phyloP scores from a whole-genome alignment of 805 yeast species.

The Saccharomycopsis sp. region DNA sequence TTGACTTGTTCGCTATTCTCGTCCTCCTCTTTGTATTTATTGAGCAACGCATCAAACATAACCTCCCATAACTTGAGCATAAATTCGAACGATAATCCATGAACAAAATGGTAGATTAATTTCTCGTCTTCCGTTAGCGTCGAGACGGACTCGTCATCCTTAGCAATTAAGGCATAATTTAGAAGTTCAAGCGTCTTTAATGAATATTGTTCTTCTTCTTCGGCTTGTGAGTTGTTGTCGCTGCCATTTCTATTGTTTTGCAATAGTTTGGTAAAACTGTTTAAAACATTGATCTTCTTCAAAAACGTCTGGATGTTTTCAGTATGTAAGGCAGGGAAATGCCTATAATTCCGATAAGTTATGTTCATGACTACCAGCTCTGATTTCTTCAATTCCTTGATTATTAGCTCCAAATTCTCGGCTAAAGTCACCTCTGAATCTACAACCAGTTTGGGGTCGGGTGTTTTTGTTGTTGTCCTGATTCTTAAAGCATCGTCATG shows the following conservation, averaged over 20 bases:
- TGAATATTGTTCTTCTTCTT: conserved; percentile 4
- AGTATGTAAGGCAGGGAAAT: conserved; percentile 50
- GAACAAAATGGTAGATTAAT: conserved; percentile 57
- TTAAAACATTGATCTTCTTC: conserved; percentile 64
- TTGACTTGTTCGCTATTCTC: neutral
- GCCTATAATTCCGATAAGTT: conserved; percentile 49
- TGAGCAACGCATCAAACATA: conserved; percentile 50
- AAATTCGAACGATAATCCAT: conserved; percentile 56
- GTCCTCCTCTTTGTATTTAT: conserved; percentile 9
- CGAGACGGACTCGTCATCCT: conserved; percentile 9
- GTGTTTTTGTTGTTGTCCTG: neutral
- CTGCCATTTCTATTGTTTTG: conserved; percentile 25
- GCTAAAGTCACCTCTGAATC: conserved; percentile 24
- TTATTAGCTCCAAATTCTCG: conserved; percentile 21
- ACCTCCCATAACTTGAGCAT: conserved; percentile 71
- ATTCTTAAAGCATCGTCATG: conserved; percentile 31
- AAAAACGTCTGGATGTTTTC: conserved; percentile 51
- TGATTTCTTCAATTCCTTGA: neutral
- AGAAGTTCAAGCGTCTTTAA: conserved; percentile 7
- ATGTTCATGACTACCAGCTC: conserved; percentile 27
- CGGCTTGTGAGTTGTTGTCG: neutral
- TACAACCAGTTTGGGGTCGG: conserved; percentile 12
- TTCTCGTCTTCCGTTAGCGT: conserved; percentile 30
- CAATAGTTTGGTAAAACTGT: conserved; percentile 52
- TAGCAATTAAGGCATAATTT: conserved; percentile 1